phyloP scores from a whole-genome alignment of 2,329 filamentous ascomycete species.

The Fusarium sp. region DNA sequence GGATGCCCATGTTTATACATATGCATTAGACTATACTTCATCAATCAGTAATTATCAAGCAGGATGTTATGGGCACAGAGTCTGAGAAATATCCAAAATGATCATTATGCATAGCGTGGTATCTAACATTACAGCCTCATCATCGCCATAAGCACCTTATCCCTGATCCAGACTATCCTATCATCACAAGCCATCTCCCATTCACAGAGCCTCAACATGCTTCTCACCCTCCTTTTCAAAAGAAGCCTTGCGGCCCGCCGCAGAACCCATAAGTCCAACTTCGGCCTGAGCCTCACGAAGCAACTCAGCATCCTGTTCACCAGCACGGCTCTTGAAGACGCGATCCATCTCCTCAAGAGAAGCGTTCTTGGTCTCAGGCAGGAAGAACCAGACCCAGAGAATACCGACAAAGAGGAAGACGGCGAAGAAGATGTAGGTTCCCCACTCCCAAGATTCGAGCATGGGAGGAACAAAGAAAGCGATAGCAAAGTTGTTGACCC shows the following conservation, averaged over 20 bases:
- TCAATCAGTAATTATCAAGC: neutral
- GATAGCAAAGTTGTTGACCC: slow-evolving; percentile 59
- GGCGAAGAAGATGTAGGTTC: slow-evolving; percentile 68
- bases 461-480: slow-evolving; percentile 58
- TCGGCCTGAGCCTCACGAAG: slow-evolving; percentile 37
- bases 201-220: slow-evolving; percentile 19
- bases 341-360: slow-evolving; percentile 66
- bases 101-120: neutral
- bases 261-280: slow-evolving; percentile 24
- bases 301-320: slow-evolving; percentile 38
- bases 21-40: neutral
- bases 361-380: slow-evolving; percentile 66
- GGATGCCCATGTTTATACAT: neutral
- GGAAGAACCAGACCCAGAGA: slow-evolving; percentile 60
- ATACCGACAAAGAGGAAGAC: slow-evolving; percentile 58
- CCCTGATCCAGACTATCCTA: neutral
- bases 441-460: slow-evolving; percentile 53
- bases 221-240: slow-evolving; percentile 16
- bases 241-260: neutral
- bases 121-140: neutral
- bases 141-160: neutral
- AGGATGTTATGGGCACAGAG: fast-evolving
- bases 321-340: slow-evolving; percentile 57
- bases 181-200: neutral
- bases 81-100: neutral